Evolutionary conservation across 305 asterid species (phyloP).

Genomic region (Lippia alba): DNA sequence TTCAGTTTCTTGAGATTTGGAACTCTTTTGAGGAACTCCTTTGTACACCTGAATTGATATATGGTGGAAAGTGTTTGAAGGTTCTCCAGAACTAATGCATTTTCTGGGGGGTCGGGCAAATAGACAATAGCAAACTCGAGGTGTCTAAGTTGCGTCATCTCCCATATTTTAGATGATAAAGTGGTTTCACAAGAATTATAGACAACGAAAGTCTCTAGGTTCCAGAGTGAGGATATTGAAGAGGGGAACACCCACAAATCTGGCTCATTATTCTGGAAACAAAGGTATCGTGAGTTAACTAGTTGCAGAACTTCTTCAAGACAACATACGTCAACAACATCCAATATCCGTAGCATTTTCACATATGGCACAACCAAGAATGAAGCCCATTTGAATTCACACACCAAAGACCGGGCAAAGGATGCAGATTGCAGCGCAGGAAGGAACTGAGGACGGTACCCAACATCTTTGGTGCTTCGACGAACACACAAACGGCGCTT

Average conservation of each 20-base stretch:
- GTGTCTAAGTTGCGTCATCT: conserved; percentile 23
- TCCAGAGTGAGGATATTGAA: neutral
- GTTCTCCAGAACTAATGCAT: neutral
- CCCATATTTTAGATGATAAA: conserved; percentile 4
- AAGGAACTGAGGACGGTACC: neutral
- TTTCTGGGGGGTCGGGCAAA: neutral
- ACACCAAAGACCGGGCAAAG: neutral
- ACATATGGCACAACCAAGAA: neutral
- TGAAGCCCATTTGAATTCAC: neutral
- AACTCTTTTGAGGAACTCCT: conserved; percentile 10
- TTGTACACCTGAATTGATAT: conserved; percentile 9
- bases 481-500: neutral
- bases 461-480: neutral
- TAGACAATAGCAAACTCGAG: neutral
- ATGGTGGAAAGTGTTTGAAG: conserved; percentile 8
- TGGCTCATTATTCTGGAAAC: no score
- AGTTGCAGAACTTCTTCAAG: neutral
- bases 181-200: no score
- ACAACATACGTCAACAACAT: neutral
- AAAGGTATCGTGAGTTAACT: neutral
- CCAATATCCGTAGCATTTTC: neutral
- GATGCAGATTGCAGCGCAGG: neutral
- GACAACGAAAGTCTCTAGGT: neutral
- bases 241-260: neutral
- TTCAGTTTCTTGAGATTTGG: neutral